Percentiles rank a stretch among this genome's conserved stretches.
Evolutionary conservation across 306 rosid species (phyloP).

Genomic region (Castanea mollissima): DNA sequence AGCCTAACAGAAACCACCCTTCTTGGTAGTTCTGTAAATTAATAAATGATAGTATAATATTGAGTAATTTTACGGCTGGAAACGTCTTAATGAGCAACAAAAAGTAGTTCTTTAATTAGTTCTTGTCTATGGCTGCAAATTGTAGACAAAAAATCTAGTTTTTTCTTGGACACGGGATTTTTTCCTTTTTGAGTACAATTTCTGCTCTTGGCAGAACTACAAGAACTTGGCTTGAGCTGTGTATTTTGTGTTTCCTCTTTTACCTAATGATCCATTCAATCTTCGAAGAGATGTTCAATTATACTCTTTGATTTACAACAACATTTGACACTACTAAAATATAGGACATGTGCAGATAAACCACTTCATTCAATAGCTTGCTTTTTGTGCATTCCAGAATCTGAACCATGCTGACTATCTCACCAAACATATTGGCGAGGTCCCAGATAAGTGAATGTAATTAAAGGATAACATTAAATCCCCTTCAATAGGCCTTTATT

Average conservation of each 20-base stretch:
- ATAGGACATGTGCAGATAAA: background rate
- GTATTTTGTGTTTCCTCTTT: background rate
- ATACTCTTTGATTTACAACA: background rate
- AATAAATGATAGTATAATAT: no score
- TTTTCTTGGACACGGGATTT: background rate
- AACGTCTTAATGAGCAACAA: no score
- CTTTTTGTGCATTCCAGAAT: background rate
- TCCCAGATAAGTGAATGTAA: background rate
- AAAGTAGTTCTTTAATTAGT: no score
- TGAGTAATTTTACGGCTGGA: no score
- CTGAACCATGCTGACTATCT: background rate
- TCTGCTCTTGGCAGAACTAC: background rate
- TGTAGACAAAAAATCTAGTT: background rate
- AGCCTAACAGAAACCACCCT: no score
- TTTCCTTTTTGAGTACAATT: background rate
- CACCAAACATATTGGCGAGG: background rate
- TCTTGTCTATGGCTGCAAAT: background rate
- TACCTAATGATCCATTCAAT: background rate
- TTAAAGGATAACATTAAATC: background rate
- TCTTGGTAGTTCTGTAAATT: no score
- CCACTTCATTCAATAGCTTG: background rate
- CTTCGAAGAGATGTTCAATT: background rate
- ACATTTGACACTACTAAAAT: background rate
- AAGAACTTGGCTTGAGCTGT: background rate
- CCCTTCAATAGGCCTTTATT: background rate